A percentile compares a stretch with the other conserved stretches of the same genome.
Evolutionary conservation across 2,329 filamentous ascomycete genomes (phyloP).

Genomic region (Dendrostoma leiphaemia): DNA sequence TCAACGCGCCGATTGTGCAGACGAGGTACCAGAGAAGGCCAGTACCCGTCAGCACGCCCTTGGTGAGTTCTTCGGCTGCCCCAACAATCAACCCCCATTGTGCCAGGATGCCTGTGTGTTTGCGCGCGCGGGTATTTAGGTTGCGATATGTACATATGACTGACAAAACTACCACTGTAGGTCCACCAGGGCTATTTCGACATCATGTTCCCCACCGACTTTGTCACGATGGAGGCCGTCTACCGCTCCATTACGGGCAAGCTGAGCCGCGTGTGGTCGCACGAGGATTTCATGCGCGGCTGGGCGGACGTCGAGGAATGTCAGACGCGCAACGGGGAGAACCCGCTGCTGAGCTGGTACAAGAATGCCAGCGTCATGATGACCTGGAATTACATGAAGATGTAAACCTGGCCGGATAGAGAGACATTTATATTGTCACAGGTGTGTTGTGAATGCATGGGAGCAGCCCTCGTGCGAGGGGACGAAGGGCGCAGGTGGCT

Average conservation of each 20-base stretch:
- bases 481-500: too few relatives aligned
- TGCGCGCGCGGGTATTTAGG: too few relatives aligned
- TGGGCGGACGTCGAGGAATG: constrained; percentile 94
- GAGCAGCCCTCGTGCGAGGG: too few relatives aligned
- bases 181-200: constrained; percentile 99
- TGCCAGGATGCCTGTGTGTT: too few relatives aligned
- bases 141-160: neutral
- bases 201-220: constrained; percentile 97
- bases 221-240: constrained; percentile 83
- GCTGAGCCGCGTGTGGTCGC: constrained; percentile 77
- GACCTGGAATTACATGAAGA: constrained; percentile 42
- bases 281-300: constrained; percentile 85
- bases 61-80: constrained; percentile 64
- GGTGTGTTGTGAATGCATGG: too few relatives aligned
- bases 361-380: constrained; percentile 92
- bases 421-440: too few relatives aligned
- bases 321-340: constrained; percentile 85
- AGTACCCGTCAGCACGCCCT: constrained; percentile 84
- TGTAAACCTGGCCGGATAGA: neutral
- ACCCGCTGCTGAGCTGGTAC: constrained; percentile 89
- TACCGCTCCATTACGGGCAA: constrained; percentile 93
- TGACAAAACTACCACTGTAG: too few relatives aligned
- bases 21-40: constrained; percentile 85
- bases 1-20: constrained; percentile 95
- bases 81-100: too few relatives aligned